These are phyloP conservation scores for Boletus sp. DNA, from an alignment of 768 basidiomycete genomes.

Conservation along the genomic window DNA sequence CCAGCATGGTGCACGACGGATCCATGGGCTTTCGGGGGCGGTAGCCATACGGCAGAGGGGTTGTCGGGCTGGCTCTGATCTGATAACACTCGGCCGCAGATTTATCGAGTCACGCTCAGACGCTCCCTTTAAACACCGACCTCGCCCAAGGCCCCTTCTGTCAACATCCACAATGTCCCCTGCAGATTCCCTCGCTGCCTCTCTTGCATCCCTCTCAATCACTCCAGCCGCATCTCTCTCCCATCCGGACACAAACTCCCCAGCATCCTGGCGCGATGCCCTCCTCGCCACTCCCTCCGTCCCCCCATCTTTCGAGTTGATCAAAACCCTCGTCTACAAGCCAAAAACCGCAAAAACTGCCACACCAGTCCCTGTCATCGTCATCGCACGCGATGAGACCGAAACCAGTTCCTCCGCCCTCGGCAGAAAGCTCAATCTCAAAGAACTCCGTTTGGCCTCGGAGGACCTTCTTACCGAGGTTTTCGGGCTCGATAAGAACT, in stretches of 20 bases:
- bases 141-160: not conserved
- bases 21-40: constrained; percentile 19
- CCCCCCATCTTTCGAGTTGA: constrained; percentile 63
- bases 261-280: constrained; percentile 72
- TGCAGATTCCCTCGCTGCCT: constrained; percentile 32
- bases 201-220: constrained; percentile 55
- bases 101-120: constrained; percentile 26
- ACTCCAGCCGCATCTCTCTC: constrained; percentile 47
- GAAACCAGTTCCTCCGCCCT: constrained; percentile 76
- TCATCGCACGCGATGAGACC: constrained; percentile 82
- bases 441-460: constrained; percentile 82
- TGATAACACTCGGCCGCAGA: constrained; percentile 15
- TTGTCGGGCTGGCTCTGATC: constrained; percentile 13
- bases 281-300: constrained; percentile 50
- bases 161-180: constrained; percentile 33
- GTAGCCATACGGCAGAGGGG: constrained; percentile 11
- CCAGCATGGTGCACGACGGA: constrained; percentile 25
- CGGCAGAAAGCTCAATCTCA: constrained; percentile 76
- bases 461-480: constrained; percentile 86
- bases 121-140: constrained; percentile 15
- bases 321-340: constrained; percentile 92
- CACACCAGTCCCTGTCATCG: constrained; percentile 78
- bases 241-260: constrained; percentile 66
- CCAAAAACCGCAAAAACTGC: constrained; percentile 93
- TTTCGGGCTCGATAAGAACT: constrained; percentile 81